Evolutionary conservation across 768 basidiomycete species (phyloP), one percentile per base, ranked within the genome.

Genomic region (Amanita pallidorosea): DNA sequence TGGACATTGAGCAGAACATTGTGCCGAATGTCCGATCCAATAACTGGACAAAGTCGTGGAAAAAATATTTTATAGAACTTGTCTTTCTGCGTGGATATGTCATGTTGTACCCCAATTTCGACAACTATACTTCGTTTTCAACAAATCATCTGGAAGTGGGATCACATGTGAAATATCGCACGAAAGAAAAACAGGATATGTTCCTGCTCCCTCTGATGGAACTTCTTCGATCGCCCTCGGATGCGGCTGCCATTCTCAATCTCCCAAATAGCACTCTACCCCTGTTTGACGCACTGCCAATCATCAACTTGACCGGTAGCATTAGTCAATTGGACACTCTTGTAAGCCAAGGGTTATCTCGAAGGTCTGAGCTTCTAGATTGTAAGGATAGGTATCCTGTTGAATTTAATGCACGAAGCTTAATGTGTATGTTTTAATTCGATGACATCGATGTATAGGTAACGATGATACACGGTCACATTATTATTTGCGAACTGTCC

Each of bases 71-170:
- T 63, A 91, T 91, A 65, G 90, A 93, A 64, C 72, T 92, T 49
- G 80, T 79, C 37, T 88, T 82, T 63, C 73, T 93, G 12, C 79
- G 81, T 5, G 88, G 89, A 2, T 89, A 88, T 64, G 77, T 81
- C 47, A 92, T 92, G 90, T 76, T 93, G 27, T 93, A 93, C 60
- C 89, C 90, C 9, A 93, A 92, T 66, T 92, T 79, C 60, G 73
- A 69, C 37, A 72, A 70, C 40, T 89, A 80, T 57, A 62, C 72
- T 34, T 90, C 88, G 25, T 64, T 93, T 6, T 92, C 91, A 53
- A 93, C 88, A n/a, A 93, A 93, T 63, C 90, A 90, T 59, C 74
- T 92, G 49, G 90, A 93, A 68, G 73, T 80, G 15, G 90, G 90
- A 27, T 80, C 83, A 36, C 90, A 93, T 57, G 87, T 92, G 44